These are phyloP conservation scores for Pittosporum tobira DNA, from an alignment of 129 eudicot species.

Conservation along the genomic window DNA sequence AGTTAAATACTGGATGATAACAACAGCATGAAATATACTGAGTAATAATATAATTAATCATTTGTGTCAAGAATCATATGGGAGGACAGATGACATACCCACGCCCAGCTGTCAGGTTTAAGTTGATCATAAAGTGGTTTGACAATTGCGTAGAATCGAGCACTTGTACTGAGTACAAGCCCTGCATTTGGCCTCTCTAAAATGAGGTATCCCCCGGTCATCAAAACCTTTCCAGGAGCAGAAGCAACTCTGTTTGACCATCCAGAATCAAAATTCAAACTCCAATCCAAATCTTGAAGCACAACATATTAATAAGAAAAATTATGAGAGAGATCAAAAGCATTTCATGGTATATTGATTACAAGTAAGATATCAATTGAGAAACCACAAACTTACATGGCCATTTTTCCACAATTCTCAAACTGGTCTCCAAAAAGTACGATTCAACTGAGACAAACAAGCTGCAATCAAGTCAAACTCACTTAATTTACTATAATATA, in stretches of 20 bases:
- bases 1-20: no score
- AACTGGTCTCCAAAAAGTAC: not conserved
- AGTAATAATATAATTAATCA: not conserved
- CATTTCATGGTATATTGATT: not conserved
- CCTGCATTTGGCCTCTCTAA: slow-evolving; percentile 95
- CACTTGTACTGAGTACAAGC: slow-evolving; percentile 83
- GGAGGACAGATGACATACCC: slow-evolving; percentile 31
- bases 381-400: slow-evolving; percentile 2
- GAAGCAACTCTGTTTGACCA: slow-evolving; percentile 58
- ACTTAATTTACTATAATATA: not conserved
- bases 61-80: no score
- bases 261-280: slow-evolving; percentile 10
- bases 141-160: slow-evolving; percentile 80
- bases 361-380: not conserved
- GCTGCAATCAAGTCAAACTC: not conserved
- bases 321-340: not conserved
- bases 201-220: slow-evolving; percentile 80
- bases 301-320: not conserved
- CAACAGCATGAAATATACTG: not conserved
- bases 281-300: no score
- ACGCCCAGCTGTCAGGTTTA: slow-evolving; percentile 60
- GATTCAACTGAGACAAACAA: not conserved
- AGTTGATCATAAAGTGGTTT: slow-evolving; percentile 73
- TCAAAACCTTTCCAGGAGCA: slow-evolving; percentile 86
- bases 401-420: slow-evolving; percentile 1